Evolutionary conservation across 2,329 filamentous ascomycete genomes (phyloP), one percentile per base, ranked within the genome.

Genomic region (Thielaviopsis populi): DNA sequence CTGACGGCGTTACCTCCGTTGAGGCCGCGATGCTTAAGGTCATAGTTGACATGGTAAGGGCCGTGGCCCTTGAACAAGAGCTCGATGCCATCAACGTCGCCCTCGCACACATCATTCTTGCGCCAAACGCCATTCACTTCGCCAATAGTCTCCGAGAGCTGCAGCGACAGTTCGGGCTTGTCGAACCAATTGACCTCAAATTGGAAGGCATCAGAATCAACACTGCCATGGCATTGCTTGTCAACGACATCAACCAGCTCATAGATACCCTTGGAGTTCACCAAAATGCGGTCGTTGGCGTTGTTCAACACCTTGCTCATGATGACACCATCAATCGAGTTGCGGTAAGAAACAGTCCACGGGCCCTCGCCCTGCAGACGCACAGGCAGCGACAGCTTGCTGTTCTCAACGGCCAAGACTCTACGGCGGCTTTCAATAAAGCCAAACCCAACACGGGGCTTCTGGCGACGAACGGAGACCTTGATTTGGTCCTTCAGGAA

Each of bases 21-120:
- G 61, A 81, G 78, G 11, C 87, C 81, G 69, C 86, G 88, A 69
- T 89, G 85, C 59, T 82, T 83, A 68, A 95, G 81, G 68, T 91
- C 84, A 72, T 96, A 97, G 68, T 89, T 82, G 59, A 95, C 80
- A 68, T 86, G 84, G 72, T 88, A 97, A 1, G 94, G 94, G 42
- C 91, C 82, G 61, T 86, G 81, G 63, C 88, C 92, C 72, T 82
- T 82, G 67, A 99, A 80, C 53, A 81, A 80, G 62, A 99, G 77
- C 70, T 96, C 91, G 63, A 96, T 85, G 2, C 85, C 84, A 72
- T 96, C 92, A 70, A 96, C 88, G 67, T 97, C 92, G 37, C 92
- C 92, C 75, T 99, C 91, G 71, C 94, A 99, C 37, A 99, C 86
- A 66, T 91, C 86, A 50, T 85, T 81, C 74, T 95, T 95, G 69